These are phyloP conservation scores for Trypanosoma mega DNA, from an alignment of 208 protist genomes.

Conservation along the genomic window DNA sequence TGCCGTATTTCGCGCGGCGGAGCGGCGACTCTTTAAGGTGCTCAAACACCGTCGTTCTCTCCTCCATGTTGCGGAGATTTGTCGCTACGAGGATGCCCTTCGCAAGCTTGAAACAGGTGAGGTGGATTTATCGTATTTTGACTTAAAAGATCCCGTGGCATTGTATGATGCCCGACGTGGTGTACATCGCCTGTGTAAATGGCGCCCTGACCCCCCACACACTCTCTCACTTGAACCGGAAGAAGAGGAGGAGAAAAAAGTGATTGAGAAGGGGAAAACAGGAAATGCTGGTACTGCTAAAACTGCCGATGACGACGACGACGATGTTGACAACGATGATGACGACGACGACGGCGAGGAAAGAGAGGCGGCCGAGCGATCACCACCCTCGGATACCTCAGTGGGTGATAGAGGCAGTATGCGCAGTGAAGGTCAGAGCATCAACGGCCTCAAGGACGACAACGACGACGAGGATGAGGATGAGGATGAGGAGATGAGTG, in stretches of 20 bases:
- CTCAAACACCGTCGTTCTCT: conserved; percentile 77
- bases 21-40: conserved; percentile 42
- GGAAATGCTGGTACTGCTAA: no score
- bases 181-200: conserved; percentile 40
- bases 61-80: conserved; percentile 67
- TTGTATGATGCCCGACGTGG: conserved; percentile 50
- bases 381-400: neutral
- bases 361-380: no score
- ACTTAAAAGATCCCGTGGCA: conserved; percentile 57
- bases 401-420: no score
- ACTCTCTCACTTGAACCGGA: conserved; percentile 22
- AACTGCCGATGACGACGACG: no score
- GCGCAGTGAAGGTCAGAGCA: no score
- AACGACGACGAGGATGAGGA: conserved; percentile 27
- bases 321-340: no score
- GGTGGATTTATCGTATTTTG: conserved; percentile 62
- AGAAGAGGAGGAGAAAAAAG: neutral
- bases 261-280: no score
- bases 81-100: conserved; percentile 53
- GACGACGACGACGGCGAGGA: no score
- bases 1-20: conserved; percentile 50
- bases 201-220: conserved; percentile 52
- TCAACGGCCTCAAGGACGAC: no score
- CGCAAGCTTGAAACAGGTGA: conserved; percentile 42
- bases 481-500: conserved; percentile 60